Conservation (phyloP, 805 yeast species). For the Nakazawaea molendinolei region DNA sequence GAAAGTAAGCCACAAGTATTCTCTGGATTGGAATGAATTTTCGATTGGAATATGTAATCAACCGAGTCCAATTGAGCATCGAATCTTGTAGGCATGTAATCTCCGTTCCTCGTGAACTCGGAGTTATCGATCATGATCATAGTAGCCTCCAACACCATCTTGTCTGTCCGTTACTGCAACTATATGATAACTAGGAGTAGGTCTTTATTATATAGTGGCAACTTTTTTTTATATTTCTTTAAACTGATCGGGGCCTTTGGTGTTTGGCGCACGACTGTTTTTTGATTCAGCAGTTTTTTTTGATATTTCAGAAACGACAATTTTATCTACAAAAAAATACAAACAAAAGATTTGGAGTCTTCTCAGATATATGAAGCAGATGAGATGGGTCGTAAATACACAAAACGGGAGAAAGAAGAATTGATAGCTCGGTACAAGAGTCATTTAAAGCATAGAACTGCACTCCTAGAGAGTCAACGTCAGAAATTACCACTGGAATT, state of each 20-base stretch:
- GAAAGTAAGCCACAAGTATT: slow-evolving; percentile 88
- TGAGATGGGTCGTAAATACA: slow-evolving; percentile 14
- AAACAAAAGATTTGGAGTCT: background rate
- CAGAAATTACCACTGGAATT: slow-evolving; percentile 17
- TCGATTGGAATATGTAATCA: slow-evolving; percentile 77
- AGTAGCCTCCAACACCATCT: slow-evolving; percentile 92
- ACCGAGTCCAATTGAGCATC: slow-evolving; percentile 92
- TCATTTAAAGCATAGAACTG: slow-evolving; percentile 18
- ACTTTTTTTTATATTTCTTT: background rate
- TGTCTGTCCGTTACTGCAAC: slow-evolving; percentile 13
- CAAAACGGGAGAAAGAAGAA: slow-evolving; percentile 29
- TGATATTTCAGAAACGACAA: background rate
- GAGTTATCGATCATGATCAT: slow-evolving; percentile 94
- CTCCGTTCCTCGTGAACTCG: slow-evolving; percentile 94
- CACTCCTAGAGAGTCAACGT: slow-evolving; percentile 19
- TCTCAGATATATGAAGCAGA: background rate
- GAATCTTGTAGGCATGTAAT: slow-evolving; percentile 78
- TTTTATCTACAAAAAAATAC: background rate
- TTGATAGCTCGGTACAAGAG: slow-evolving; percentile 24
- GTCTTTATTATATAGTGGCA: slow-evolving; percentile 1
- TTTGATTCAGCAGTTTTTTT: background rate
- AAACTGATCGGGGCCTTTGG: background rate
- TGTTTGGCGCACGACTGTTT: background rate
- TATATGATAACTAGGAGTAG: background rate
- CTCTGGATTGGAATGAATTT: slow-evolving; percentile 87